Conservation (phyloP, 306 rosid species). For the Cercis canadensis region DNA sequence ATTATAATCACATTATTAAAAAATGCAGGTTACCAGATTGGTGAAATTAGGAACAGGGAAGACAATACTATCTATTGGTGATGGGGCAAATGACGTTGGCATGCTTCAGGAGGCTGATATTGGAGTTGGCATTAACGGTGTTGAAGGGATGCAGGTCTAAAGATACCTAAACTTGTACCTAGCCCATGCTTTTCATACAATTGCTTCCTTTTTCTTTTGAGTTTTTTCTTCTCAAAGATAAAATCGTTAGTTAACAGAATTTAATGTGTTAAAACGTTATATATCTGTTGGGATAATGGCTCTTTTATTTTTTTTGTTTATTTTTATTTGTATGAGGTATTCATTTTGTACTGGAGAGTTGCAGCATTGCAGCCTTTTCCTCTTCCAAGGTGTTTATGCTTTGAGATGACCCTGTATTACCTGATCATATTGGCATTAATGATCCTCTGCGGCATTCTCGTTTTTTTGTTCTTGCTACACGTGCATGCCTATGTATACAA, state of each 20-base stretch:
- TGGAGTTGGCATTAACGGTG: slow-evolving; percentile 93
- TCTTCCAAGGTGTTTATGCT: background rate
- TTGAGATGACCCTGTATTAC: background rate
- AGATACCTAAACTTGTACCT: slow-evolving; percentile 25
- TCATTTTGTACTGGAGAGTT: slow-evolving; percentile 7
- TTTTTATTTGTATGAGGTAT: background rate
- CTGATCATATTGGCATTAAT: background rate
- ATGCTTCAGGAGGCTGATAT: slow-evolving; percentile 97
- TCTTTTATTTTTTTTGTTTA: no score
- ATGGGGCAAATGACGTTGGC: slow-evolving; percentile 95
- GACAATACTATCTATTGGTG: slow-evolving; percentile 79
- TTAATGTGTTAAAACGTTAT: no score
- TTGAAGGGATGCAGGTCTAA: slow-evolving; percentile 93
- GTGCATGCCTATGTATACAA: background rate
- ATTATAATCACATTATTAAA: slow-evolving; percentile 35
- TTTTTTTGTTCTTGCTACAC: background rate
- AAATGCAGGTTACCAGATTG: slow-evolving; percentile 76
- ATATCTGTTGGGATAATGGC: background rate
- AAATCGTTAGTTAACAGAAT: no score
- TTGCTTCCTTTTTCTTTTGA: background rate
- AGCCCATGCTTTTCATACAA: slow-evolving; percentile 1
- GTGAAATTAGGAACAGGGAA: slow-evolving; percentile 75
- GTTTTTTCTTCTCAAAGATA: no score
- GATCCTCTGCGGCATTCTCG: background rate
- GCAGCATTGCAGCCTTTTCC: slow-evolving; percentile 6